A percentile compares a stretch with the other conserved stretches of the same genome.
phyloP scores from a whole-genome alignment of 139 green algal species.

The Desmodesmus armatus region DNA sequence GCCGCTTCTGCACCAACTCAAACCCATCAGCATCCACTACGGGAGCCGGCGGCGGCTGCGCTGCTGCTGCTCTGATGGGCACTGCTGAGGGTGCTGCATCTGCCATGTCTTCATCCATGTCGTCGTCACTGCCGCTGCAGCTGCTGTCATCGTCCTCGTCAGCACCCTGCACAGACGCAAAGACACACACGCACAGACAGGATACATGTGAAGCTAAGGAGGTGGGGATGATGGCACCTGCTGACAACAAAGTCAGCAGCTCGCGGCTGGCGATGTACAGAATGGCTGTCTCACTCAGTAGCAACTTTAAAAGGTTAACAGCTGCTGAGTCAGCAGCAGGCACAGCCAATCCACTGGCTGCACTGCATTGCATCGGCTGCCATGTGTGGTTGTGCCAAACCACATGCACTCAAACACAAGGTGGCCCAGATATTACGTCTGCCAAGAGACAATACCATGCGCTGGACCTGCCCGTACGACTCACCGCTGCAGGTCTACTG shows the following conservation, averaged over 20 bases:
- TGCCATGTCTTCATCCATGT: conserved; percentile 48
- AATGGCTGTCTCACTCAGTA: too few species aligned
- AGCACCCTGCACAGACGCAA: conserved; percentile 54
- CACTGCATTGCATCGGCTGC: too few species aligned
- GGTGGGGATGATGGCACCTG: conserved; percentile 8
- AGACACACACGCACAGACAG: too few species aligned
- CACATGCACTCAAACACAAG: too few species aligned
- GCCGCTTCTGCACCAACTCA: conserved; percentile 66
- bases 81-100: conserved; percentile 31
- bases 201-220: too few species aligned
- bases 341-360: background rate
- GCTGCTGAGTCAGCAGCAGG: background rate
- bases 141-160: conserved; percentile 51
- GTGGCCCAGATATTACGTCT: too few species aligned
- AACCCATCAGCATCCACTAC: conserved; percentile 81
- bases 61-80: background rate
- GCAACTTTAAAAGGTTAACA: too few species aligned
- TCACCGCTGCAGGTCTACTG: too few species aligned
- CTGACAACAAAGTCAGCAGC: background rate
- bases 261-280: background rate
- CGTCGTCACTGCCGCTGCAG: conserved; percentile 47
- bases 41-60: conserved; percentile 41
- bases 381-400: too few species aligned
- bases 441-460: too few species aligned
- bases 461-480: background rate